phyloP scores from a whole-genome alignment of 2,329 filamentous ascomycete genomes.

The Sporothrix variecibatus region DNA sequence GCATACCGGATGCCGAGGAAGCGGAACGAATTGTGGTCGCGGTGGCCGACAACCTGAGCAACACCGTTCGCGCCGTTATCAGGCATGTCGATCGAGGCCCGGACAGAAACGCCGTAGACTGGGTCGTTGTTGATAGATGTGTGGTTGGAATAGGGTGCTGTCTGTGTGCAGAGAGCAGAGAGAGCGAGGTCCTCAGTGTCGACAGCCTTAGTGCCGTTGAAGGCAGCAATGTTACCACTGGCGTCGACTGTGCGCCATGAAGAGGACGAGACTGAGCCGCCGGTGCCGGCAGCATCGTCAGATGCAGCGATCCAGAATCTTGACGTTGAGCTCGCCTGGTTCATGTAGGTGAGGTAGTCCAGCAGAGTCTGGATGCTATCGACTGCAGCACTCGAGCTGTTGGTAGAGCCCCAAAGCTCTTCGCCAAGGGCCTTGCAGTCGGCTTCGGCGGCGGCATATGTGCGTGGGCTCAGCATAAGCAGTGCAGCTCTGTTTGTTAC shows the following conservation, averaged over 20 bases:
- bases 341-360: slow-evolving; percentile 43
- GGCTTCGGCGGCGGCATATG: slow-evolving; percentile 36
- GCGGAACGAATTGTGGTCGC: slow-evolving; percentile 51
- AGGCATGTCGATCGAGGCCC: slow-evolving; percentile 42
- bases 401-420: slow-evolving; percentile 41
- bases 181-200: slow-evolving; percentile 31
- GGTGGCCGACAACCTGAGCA: slow-evolving; percentile 42
- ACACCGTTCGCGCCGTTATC: slow-evolving; percentile 24
- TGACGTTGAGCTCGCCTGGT: slow-evolving; percentile 32
- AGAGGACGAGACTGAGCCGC: not conserved
- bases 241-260: slow-evolving; percentile 35
- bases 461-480: slow-evolving; percentile 39
- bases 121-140: slow-evolving; percentile 38
- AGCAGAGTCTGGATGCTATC: slow-evolving; percentile 39
- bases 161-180: slow-evolving; percentile 47
- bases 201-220: slow-evolving; percentile 20
- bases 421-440: slow-evolving; percentile 45
- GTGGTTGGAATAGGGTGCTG: slow-evolving; percentile 44
- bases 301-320: slow-evolving; percentile 42
- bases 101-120: slow-evolving; percentile 43
- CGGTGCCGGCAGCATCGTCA: not conserved
- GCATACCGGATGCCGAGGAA: slow-evolving; percentile 54
- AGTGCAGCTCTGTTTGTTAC: slow-evolving; percentile 40
- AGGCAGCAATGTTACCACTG: slow-evolving; percentile 33
- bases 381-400: slow-evolving; percentile 25